Conservation (phyloP, 1,139 yeast genomes). For the Arxiozyma heterogenica region DNA sequence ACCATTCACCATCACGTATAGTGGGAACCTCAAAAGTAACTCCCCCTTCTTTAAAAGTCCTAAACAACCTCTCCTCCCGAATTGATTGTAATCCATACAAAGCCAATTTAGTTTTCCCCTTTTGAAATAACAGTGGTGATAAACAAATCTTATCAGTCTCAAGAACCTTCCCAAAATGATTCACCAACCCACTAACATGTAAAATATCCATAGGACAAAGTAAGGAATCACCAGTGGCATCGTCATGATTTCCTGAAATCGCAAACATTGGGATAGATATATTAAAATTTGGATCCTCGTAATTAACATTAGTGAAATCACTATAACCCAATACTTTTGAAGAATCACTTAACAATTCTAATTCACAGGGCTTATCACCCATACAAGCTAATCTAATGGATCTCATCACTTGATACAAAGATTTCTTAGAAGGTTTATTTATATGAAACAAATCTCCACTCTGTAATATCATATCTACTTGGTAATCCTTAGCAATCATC, state of each 20-base stretch:
- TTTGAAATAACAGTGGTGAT: slow-evolving; percentile 71
- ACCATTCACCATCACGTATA: slow-evolving; percentile 57
- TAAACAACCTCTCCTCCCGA: slow-evolving; percentile 77
- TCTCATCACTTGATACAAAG: slow-evolving; percentile 75
- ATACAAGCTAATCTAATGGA: slow-evolving; percentile 64
- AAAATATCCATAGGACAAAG: slow-evolving; percentile 84
- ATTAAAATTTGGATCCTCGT: slow-evolving; percentile 83
- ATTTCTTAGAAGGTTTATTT: slow-evolving; percentile 80
- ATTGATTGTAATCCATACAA: slow-evolving; percentile 84
- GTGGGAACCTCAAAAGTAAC: slow-evolving; percentile 73
- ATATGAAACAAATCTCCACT: slow-evolving; percentile 91
- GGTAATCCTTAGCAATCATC: slow-evolving; percentile 56
- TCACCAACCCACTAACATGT: slow-evolving; percentile 71
- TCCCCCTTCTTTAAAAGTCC: slow-evolving; percentile 72
- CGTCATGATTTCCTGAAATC: slow-evolving; percentile 95
- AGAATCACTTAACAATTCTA: slow-evolving; percentile 79
- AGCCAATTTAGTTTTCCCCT: slow-evolving; percentile 75
- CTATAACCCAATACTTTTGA: slow-evolving; percentile 40
- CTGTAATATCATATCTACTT: slow-evolving; percentile 85
- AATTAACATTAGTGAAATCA: slow-evolving; percentile 63
- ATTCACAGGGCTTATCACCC: slow-evolving; percentile 82
- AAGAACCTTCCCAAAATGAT: slow-evolving; percentile 79
- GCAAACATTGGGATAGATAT: slow-evolving; percentile 90
- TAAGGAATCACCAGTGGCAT: slow-evolving; percentile 81
- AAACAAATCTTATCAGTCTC: slow-evolving; percentile 69